Percentiles rank a stretch among this genome's conserved stretches.
Conservation (phyloP, 768 basidiomycete species). For the Termitomyces titanicus region DNA sequence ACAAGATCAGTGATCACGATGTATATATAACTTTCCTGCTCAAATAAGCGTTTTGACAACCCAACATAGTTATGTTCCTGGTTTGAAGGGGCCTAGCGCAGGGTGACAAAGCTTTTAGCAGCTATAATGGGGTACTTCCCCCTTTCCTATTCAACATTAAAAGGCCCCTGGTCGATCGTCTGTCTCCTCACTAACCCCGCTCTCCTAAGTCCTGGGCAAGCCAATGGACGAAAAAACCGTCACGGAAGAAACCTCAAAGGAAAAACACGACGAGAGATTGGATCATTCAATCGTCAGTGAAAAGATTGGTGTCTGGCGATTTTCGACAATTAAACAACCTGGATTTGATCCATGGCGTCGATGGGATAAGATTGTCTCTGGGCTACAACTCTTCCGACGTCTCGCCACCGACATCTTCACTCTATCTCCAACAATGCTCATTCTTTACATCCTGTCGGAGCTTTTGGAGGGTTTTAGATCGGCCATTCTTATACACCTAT, state of each 20-base stretch:
- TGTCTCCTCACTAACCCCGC: background rate
- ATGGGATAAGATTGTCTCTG: conserved; percentile 9
- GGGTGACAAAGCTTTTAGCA: no score
- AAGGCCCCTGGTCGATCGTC: background rate
- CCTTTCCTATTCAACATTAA: background rate
- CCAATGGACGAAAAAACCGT: background rate
- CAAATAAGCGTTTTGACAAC: no score
- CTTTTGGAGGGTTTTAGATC: conserved; percentile 22
- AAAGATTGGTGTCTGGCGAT: conserved; percentile 19
- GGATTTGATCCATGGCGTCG: conserved; percentile 3
- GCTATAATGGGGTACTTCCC: no score
- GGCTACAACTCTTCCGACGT: conserved; percentile 15
- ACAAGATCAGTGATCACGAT: no score
- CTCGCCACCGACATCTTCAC: conserved; percentile 21
- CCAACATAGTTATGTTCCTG: no score
- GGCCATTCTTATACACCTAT: conserved; percentile 23
- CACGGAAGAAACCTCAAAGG: background rate
- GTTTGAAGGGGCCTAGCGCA: no score
- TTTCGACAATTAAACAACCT: conserved; percentile 7
- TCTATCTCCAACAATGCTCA: conserved; percentile 17
- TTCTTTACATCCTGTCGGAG: conserved; percentile 17
- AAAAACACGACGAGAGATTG: background rate
- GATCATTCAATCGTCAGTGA: conserved; percentile 12
- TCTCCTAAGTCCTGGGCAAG: no score
- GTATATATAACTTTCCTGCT: no score